A percentile compares a stretch with the other conserved stretches of the same genome.
phyloP scores from a whole-genome alignment of 2,329 filamentous ascomycete species.

The Fusarium albosuccineum region DNA sequence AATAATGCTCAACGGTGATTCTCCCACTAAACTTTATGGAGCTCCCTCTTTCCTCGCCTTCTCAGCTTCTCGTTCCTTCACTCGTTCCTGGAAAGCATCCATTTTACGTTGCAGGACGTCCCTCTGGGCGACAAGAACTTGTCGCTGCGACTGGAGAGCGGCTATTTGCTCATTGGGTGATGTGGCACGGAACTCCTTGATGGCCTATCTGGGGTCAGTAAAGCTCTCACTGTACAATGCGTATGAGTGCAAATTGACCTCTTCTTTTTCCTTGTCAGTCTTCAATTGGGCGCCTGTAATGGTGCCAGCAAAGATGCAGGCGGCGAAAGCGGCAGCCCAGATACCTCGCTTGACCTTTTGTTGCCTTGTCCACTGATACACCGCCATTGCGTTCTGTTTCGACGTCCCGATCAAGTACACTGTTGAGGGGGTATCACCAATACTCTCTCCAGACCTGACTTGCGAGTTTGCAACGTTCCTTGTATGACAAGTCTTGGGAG shows the following conservation, averaged over 20 bases:
- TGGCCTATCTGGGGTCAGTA: conserved; percentile 43
- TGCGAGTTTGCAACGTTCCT: conserved; percentile 41
- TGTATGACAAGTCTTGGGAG: conserved; percentile 31
- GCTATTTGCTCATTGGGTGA: conserved; percentile 60
- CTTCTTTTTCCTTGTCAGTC: conserved; percentile 60
- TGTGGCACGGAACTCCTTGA: conserved; percentile 55
- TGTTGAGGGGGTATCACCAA: conserved; percentile 38
- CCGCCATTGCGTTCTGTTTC: conserved; percentile 27
- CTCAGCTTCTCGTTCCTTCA: conserved; percentile 53
- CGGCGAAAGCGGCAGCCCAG: conserved; percentile 60
- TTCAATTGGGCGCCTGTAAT: conserved; percentile 65
- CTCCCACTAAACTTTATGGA: not conserved
- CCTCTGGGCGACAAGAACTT: conserved; percentile 55
- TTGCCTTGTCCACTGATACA: conserved; percentile 46
- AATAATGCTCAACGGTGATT: not conserved
- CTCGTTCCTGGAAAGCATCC: conserved; percentile 54
- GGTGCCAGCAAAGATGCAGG: conserved; percentile 61
- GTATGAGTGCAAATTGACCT: conserved; percentile 48
- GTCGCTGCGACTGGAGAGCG: conserved; percentile 58
- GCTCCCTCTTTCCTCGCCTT: conserved; percentile 38
- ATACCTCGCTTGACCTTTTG: conserved; percentile 53
- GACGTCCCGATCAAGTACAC: not conserved
- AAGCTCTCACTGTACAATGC: not conserved
- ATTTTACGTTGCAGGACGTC: conserved; percentile 59
- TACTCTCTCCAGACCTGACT: conserved; percentile 45